Evolutionary conservation across 1,284 basidiomycete species (phyloP), one percentile per base, ranked within the genome.

Genomic region (Lignosus rhinocerotis): DNA sequence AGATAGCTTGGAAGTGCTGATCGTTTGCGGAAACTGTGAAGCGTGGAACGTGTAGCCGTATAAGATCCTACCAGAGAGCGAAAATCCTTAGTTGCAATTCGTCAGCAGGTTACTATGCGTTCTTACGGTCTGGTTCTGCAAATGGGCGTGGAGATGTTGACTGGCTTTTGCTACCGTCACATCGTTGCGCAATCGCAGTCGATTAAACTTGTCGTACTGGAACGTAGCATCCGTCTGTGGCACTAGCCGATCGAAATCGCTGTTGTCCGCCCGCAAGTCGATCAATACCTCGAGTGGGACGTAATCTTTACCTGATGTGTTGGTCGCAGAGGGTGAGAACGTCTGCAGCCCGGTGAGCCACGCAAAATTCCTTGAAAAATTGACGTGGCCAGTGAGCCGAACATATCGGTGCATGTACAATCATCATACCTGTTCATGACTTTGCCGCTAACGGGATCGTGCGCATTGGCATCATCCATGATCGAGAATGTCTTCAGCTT

Each of bases 201-300:
- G 86, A 72, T 99, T 98, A 79, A 98, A 98, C 72, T 93, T 94
- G 80, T 99, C 96, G 70, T 96, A 93, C 54, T 90, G 87, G 64
- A 97, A 83, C 1, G 82, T 87, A 4, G 93, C 93, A 64, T 94
- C 88, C 0, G 95, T 94, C 71, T 94, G 92, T 8, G 93, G 91
- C 2, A 98, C 90, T 44, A 99, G 82, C 1, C 95, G 89, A 68
- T 96, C 93, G 71, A 96, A 96, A 54, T 88, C 86, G 53, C 80
- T 80, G 59, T 87, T 90, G 73, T 95, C 91, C 70, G 91, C 92
- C 47, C 88, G 83, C 50, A 88, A 80, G 72, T 96, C 94, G 58
- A 96, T 84, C 53, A 96, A 75, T 38, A 96, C 91, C 73, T 98
- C 96, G 14, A 96, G 77, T 3, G 96, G 96, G 19, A 98, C 85